Percentiles rank a stretch among this genome's conserved stretches.
Conservation (phyloP, 495 filamentous ascomycete species). For the Aspergillus conjunctus region DNA sequence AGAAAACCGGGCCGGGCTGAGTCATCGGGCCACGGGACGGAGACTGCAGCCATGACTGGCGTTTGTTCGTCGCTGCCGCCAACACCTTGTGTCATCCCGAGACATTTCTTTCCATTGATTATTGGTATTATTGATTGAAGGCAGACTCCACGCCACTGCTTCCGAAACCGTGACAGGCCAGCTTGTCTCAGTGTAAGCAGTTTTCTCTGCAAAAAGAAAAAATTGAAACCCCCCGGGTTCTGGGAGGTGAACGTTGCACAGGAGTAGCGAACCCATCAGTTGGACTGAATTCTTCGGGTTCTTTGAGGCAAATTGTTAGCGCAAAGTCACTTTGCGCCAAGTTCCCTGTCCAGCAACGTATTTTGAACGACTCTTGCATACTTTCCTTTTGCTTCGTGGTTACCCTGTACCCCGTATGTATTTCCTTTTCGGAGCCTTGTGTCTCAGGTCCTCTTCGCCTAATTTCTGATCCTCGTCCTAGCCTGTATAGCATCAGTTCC, state of each 20-base stretch:
- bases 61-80: conserved; percentile 30
- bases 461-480: background rate
- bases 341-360: too few species aligned
- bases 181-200: conserved; percentile 25
- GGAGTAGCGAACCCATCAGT: background rate
- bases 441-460: background rate
- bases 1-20: conserved; percentile 9
- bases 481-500: background rate
- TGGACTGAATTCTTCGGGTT: background rate
- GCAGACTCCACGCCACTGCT: conserved; percentile 36
- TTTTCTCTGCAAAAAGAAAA: conserved; percentile 2
- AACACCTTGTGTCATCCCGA: conserved; percentile 16
- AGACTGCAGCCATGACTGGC: conserved; percentile 32
- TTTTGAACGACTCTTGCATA: too few species aligned
- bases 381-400: background rate
- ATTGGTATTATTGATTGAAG: conserved; percentile 2
- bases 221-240: conserved; percentile 6
- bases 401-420: background rate
- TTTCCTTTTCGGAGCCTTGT: background rate
- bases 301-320: background rate
- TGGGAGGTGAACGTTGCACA: background rate
- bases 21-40: conserved; percentile 22
- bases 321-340: background rate
- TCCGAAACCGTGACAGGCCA: conserved; percentile 37
- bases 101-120: background rate